phyloP scores from a whole-genome alignment of 768 basidiomycete genomes.

The Serpula lacrymans region DNA sequence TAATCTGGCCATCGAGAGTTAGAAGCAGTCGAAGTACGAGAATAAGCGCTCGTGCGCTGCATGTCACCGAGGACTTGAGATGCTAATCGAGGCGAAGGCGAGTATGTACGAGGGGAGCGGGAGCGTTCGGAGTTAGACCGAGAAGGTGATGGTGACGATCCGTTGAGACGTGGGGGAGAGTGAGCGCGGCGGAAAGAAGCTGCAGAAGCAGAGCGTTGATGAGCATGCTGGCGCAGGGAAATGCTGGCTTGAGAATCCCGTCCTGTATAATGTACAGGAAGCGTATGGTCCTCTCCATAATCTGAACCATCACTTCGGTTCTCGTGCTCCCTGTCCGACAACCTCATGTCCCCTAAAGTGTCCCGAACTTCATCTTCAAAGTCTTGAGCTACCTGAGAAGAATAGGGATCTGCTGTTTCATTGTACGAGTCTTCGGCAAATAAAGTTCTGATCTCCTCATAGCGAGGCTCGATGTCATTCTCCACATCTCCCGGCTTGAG shows the following conservation, averaged over 20 bases:
- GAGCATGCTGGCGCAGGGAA: constrained; percentile 32
- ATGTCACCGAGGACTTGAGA: constrained; percentile 13
- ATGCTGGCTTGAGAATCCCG: constrained; percentile 21
- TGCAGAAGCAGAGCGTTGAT: constrained; percentile 49
- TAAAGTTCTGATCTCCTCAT: constrained; percentile 56
- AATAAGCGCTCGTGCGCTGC: constrained; percentile 23
- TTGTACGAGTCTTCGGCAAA: constrained; percentile 32
- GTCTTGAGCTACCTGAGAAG: constrained; percentile 29
- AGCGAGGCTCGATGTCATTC: constrained; percentile 58
- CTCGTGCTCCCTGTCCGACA: constrained; percentile 44
- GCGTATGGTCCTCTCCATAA: constrained; percentile 49
- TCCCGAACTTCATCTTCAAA: constrained; percentile 44
- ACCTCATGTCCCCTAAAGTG: constrained; percentile 44
- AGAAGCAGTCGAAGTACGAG: constrained; percentile 26
- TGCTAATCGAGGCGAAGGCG: no score
- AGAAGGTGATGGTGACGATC: constrained; percentile 29
- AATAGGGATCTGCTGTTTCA: constrained; percentile 32
- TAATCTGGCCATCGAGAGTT: constrained; percentile 25
- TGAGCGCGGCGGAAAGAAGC: constrained; percentile 36
- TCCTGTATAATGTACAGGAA: constrained; percentile 30
- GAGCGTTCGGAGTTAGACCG: constrained; percentile 39
- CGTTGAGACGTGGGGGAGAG: constrained; percentile 28
- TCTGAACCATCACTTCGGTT: constrained; percentile 62
- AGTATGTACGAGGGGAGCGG: no score
- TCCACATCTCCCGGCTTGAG: constrained; percentile 85